Conservation (phyloP, 768 basidiomycete genomes). For the Agrocybe chaxingu region DNA sequence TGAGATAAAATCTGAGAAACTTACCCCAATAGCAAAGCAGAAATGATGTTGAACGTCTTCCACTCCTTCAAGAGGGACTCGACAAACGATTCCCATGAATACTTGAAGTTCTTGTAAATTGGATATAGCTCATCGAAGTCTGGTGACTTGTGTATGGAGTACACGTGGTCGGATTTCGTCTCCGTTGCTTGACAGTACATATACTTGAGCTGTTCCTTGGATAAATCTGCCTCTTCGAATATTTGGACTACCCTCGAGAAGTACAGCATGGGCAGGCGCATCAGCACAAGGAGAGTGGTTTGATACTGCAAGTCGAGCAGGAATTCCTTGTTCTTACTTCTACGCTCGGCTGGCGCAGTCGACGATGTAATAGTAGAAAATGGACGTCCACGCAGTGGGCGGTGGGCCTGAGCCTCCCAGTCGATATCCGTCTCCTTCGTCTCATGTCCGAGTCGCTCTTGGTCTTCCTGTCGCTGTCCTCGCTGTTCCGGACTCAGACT, state of each 20-base stretch:
- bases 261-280: conserved; percentile 65
- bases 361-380: too few species aligned
- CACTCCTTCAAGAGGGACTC: conserved; percentile 25
- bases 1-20: conserved; percentile 2
- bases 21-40: conserved; percentile 23
- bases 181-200: conserved; percentile 26
- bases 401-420: too few species aligned
- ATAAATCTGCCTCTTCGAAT: conserved; percentile 61
- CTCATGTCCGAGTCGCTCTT: too few species aligned
- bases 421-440: too few species aligned
- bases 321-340: too few species aligned
- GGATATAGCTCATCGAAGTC: conserved; percentile 6
- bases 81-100: conserved; percentile 23
- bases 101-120: conserved; percentile 13
- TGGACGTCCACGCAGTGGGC: too few species aligned
- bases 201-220: conserved; percentile 51
- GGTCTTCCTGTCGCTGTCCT: too few species aligned
- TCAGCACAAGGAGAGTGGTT: conserved; percentile 22
- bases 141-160: not conserved
- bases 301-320: too few species aligned
- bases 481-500: too few species aligned
- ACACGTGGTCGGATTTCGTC: not conserved
- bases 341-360: too few species aligned
- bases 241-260: conserved; percentile 62
- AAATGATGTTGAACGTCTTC: conserved; percentile 28